Conservation (phyloP, 2,329 filamentous ascomycete species). For the Onygenales sp. region DNA sequence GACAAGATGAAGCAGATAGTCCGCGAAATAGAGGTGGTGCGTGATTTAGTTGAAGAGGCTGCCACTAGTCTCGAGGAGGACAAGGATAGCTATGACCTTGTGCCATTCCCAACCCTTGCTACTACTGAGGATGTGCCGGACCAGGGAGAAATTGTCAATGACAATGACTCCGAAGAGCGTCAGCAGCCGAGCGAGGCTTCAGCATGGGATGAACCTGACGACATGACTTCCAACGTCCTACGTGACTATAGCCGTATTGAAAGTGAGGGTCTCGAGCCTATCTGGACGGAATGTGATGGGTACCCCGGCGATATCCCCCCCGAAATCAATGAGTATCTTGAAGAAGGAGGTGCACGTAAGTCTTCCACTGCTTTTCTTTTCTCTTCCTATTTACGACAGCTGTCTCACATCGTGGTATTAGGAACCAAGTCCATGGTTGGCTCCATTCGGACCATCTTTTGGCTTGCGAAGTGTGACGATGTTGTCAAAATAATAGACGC, state of each 20-base stretch:
- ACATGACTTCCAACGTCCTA: background rate
- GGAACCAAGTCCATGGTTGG: background rate
- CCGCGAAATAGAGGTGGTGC: background rate
- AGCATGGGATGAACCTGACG: background rate
- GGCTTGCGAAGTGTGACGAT: background rate
- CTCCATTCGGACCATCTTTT: background rate
- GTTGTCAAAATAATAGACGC: background rate
- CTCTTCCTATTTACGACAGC: background rate
- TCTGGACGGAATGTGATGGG: background rate
- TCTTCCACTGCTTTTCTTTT: background rate
- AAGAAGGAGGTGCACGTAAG: background rate
- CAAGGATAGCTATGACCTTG: background rate
- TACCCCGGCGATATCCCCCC: background rate
- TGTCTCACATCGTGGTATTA: background rate
- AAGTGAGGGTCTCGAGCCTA: background rate
- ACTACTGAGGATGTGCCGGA: background rate
- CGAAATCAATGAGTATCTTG: background rate
- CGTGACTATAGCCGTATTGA: background rate
- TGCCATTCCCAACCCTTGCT: background rate
- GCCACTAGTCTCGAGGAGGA: background rate
- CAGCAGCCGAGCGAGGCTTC: background rate
- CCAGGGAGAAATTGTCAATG: background rate
- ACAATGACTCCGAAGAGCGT: background rate
- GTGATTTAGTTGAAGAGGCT: background rate
- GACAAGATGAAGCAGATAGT: too few species aligned